A percentile compares a stretch with the other conserved stretches of the same genome.
These are phyloP conservation scores for Microcyclospora tardicrescens DNA, from an alignment of 2,329 filamentous ascomycete genomes.

Conservation along the genomic window DNA sequence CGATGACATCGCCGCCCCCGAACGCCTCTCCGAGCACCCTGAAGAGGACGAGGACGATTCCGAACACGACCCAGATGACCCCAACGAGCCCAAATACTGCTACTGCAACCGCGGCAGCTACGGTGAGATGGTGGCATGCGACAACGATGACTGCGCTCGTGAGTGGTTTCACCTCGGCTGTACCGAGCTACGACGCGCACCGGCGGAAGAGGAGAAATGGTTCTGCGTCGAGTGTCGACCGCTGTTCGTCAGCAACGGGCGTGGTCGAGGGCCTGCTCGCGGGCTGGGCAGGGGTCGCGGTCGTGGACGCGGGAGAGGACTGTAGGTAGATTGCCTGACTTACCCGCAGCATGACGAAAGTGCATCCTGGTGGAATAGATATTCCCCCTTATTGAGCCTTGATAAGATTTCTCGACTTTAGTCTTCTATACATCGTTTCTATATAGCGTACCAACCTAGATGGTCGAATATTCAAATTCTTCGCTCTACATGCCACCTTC, in stretches of 20 bases:
- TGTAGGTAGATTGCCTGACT: too few species aligned
- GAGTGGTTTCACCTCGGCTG: slow-evolving; percentile 58
- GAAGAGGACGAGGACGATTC: slow-evolving; percentile 19
- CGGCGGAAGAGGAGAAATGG: slow-evolving; percentile 40
- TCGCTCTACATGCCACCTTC: too few species aligned
- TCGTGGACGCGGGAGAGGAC: too few species aligned
- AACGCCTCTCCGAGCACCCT: slow-evolving; percentile 1
- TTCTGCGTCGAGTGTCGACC: slow-evolving; percentile 40
- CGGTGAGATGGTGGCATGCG: slow-evolving; percentile 55
- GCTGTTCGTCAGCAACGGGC: slow-evolving; percentile 2
- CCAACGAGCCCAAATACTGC: slow-evolving; percentile 49
- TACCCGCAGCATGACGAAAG: too few species aligned
- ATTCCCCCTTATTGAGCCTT: too few species aligned
- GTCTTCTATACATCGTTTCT: too few species aligned
- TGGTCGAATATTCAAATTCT: too few species aligned
- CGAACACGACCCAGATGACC: slow-evolving; percentile 33
- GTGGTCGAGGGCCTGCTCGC: too few species aligned
- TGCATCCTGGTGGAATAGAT: too few species aligned
- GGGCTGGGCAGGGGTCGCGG: too few species aligned
- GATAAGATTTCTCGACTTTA: too few species aligned
- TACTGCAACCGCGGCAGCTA: slow-evolving; percentile 53
- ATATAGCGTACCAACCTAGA: too few species aligned
- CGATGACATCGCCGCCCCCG: slow-evolving; percentile 11
- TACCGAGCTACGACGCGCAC: slow-evolving; percentile 47
- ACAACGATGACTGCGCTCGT: slow-evolving; percentile 50